Evolutionary conservation across 371 early-diverging fungal species (phyloP).

Genomic region (Mortierella sp.): DNA sequence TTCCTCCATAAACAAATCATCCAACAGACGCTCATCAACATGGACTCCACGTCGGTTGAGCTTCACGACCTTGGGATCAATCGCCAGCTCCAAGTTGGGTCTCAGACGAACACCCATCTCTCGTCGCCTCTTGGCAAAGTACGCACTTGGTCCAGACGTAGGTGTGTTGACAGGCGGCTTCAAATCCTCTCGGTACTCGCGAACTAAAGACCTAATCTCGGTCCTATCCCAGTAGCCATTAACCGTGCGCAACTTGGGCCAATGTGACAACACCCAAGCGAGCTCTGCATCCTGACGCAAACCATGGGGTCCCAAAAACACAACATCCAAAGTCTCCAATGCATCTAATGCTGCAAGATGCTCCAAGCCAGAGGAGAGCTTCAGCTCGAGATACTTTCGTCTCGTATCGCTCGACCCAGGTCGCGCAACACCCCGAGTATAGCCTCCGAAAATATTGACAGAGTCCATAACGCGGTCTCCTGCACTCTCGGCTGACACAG

Average conservation of each 20-base stretch:
- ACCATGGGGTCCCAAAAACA: slow-evolving; percentile 25
- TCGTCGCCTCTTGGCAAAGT: neutral
- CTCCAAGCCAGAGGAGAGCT: slow-evolving; percentile 18
- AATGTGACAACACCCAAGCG: slow-evolving; percentile 25
- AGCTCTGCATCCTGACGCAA: slow-evolving; percentile 21
- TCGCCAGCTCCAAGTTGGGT: slow-evolving; percentile 13
- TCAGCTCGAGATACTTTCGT: slow-evolving; percentile 15
- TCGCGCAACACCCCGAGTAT: neutral
- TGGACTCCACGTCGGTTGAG: neutral
- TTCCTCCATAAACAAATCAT: slow-evolving; percentile 8
- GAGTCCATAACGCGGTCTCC: neutral
- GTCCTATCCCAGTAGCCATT: slow-evolving; percentile 28
- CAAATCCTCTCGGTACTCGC: slow-evolving; percentile 1
- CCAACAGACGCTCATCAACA: slow-evolving; percentile 13
- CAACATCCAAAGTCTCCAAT: slow-evolving; percentile 18
- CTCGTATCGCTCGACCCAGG: neutral
- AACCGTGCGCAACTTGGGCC: slow-evolving; percentile 24
- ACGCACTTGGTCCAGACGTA: neutral
- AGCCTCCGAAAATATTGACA: neutral
- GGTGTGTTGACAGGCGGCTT: neutral
- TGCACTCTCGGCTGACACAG: neutral
- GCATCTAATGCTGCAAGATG: slow-evolving; percentile 19
- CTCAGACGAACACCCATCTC: slow-evolving; percentile 14
- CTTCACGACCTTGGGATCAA: neutral
- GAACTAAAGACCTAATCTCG: neutral